A percentile compares a stretch with the other conserved stretches of the same genome.
phyloP scores from a whole-genome alignment of 768 basidiomycete genomes.

The Cytidiella melzeri region DNA sequence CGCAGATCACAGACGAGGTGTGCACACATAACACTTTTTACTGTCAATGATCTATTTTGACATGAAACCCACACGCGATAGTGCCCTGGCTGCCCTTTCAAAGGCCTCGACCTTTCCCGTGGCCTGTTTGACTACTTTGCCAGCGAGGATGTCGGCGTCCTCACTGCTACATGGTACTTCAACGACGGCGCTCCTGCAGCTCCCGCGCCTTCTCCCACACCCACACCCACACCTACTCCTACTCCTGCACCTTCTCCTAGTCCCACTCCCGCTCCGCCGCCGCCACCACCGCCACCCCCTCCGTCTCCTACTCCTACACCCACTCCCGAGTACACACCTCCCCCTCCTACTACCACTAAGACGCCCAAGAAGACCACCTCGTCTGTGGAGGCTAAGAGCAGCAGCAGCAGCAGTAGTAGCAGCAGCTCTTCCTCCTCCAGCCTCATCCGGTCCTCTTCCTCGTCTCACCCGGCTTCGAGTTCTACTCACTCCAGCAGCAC shows the following conservation, averaged over 20 bases:
- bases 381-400: constrained; percentile 6
- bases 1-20: constrained; percentile 61
- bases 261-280: neutral
- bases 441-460: constrained; percentile 17
- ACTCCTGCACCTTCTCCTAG: constrained; percentile 14
- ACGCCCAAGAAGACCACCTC: constrained; percentile 21
- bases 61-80: constrained; percentile 19
- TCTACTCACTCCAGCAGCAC: constrained; percentile 15
- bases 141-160: constrained; percentile 38
- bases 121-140: constrained; percentile 66
- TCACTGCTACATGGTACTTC: constrained; percentile 60
- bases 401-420: constrained; percentile 7
- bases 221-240: constrained; percentile 10
- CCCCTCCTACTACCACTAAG: constrained; percentile 7
- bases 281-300: constrained; percentile 10
- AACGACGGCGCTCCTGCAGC: constrained; percentile 28
- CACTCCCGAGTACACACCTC: constrained; percentile 24
- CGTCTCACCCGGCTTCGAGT: constrained; percentile 17
- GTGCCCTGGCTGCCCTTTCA: constrained; percentile 62
- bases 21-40: constrained; percentile 6
- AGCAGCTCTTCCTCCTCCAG: constrained; percentile 7
- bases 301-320: constrained; percentile 11
- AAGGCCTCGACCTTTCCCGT: constrained; percentile 61
- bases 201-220: constrained; percentile 13
- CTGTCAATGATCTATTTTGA: neutral